Evolutionary conservation across 2,329 filamentous ascomycete species (phyloP).

Genomic region (Hysterium pulicare): DNA sequence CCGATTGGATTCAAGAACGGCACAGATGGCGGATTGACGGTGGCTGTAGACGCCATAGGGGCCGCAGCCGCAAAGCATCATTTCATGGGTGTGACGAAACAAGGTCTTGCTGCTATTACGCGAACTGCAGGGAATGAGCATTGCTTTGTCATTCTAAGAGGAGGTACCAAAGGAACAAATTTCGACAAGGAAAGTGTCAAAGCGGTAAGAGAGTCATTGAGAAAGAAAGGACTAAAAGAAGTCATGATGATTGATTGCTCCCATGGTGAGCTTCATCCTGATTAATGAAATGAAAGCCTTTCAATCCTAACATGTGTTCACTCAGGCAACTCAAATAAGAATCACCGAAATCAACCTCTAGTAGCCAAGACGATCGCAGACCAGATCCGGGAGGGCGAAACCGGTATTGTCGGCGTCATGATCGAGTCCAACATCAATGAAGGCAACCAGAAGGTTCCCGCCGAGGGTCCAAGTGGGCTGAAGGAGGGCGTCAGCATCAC

Average conservation of each 20-base stretch:
- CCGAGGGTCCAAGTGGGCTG: conserved; percentile 72
- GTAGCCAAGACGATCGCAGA: conserved; percentile 79
- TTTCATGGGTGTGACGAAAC: conserved; percentile 98
- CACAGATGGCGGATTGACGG: conserved; percentile 84
- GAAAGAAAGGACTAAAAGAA: conserved; percentile 78
- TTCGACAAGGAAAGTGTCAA: conserved; percentile 83
- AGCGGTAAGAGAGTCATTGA: conserved; percentile 71
- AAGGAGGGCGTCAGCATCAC: conserved; percentile 93
- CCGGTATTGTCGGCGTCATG: conserved; percentile 92
- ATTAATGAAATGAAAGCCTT: background rate
- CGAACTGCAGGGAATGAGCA: conserved; percentile 92
- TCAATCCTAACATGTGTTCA: background rate
- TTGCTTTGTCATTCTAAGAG: conserved; percentile 93
- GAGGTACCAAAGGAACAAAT: conserved; percentile 89
- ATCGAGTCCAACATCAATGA: conserved; percentile 98
- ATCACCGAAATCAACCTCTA: conserved; percentile 95
- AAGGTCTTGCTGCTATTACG: conserved; percentile 91
- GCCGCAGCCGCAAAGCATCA: conserved; percentile 78
- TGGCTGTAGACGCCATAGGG: conserved; percentile 94
- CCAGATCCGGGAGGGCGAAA: conserved; percentile 83
- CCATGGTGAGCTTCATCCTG: conserved; percentile 61
- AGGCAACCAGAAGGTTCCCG: conserved; percentile 71
- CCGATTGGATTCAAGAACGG: conserved; percentile 99
- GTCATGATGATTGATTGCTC: conserved; percentile 99
- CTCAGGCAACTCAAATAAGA: conserved; percentile 89